A percentile compares a stretch with the other conserved stretches of the same genome.
Conservation (phyloP, 345 rosid species). For the Citrus australasica region DNA sequence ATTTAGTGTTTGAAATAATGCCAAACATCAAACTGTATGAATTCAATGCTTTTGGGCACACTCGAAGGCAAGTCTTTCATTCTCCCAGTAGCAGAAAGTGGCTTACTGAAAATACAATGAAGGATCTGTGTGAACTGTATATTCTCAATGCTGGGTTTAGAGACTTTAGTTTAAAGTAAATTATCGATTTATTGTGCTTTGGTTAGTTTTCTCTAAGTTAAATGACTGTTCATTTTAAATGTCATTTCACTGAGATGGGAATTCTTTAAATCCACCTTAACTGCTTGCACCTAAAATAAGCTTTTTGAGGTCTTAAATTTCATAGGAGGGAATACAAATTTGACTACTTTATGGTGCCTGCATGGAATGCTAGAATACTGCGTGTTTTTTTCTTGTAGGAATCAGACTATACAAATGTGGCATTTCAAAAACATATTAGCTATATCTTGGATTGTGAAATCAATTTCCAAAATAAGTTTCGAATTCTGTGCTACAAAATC, state of each 20-base stretch:
- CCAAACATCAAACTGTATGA: background rate
- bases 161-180: background rate
- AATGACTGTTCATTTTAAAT: background rate
- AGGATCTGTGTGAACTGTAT: background rate
- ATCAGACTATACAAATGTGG: constrained; percentile 5
- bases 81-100: background rate
- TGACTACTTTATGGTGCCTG: background rate
- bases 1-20: background rate
- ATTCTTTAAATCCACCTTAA: background rate
- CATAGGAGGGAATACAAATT: background rate
- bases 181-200: background rate
- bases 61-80: background rate
- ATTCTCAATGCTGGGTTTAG: background rate
- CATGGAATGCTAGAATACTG: background rate
- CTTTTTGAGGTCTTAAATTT: background rate
- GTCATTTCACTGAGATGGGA: background rate
- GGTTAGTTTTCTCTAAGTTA: background rate
- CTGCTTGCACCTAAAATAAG: background rate
- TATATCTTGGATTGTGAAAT: background rate
- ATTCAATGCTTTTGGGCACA: background rate
- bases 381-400: background rate
- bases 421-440: background rate
- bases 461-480: background rate
- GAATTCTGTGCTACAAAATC: background rate
- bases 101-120: background rate